Evolutionary conservation across 495 filamentous ascomycete species (phyloP), one percentile per base, ranked within the genome.

Genomic region (Echria macrotheca): DNA sequence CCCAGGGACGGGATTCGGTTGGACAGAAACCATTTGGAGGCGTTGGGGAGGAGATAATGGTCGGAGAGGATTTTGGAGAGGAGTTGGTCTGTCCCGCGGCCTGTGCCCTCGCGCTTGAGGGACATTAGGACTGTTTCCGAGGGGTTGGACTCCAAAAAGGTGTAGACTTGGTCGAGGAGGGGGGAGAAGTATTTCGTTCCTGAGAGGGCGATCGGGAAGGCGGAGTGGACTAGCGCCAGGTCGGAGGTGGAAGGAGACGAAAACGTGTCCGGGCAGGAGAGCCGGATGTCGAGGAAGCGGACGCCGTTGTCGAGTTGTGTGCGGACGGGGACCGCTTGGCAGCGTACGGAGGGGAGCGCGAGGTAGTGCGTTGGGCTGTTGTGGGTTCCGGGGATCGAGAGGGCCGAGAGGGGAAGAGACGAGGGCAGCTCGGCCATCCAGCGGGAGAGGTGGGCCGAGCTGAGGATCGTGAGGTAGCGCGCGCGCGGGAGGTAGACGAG

Each of bases 301-400:
- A 97, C 83, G 28, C 93, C 93, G 68, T 95, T 94, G 40, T 84
- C 69, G 41, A 98, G 78, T 63, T 98, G 93, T 38, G 80, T 79
- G 35, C 72, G 74, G 4, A 89, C 77, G 36, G 77, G 69, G 19
- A 90, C 88, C 21, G 87, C 83, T 67, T 98, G 93, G 69, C 93
- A 98, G 46, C 93, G 86, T 10, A 98, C 93, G 0, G 88, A 93
- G 5, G 93, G 93, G 0, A 95, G 79, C 15, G 93, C 91, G 21
- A 76, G 66, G 67, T 93, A 74, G 68, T 78, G 83, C 2, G 91
- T 93, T 1, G 91, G 86, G 5, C 84, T 86, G 68, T 98, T 98
- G 76, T 98, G 93, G 0, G 93, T 97, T 47, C 93, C 93, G 2
- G 93, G 94, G 51, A 98, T 95, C 35, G 84, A 89, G 24, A 98